Conservation (phyloP, 2,329 filamentous ascomycete genomes). For the Hymenoscyphus fraxineus region DNA sequence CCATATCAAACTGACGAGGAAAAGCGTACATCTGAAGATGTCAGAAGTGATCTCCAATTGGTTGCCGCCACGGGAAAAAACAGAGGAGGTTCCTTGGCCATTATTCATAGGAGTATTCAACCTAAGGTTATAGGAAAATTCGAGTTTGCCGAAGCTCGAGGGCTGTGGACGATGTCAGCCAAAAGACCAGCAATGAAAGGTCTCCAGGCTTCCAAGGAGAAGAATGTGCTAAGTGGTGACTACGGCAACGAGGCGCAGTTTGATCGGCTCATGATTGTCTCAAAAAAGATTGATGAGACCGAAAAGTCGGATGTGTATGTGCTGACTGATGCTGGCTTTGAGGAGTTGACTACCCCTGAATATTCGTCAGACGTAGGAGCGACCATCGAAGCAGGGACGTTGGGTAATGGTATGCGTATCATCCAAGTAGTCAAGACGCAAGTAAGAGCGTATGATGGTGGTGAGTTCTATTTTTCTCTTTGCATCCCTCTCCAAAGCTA, state of each 20-base stretch:
- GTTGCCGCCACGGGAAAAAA: slow-evolving; percentile 61
- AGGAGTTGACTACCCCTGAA: slow-evolving; percentile 76
- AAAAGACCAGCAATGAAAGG: slow-evolving; percentile 64
- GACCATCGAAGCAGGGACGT: slow-evolving; percentile 79
- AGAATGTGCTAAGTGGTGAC: slow-evolving; percentile 47
- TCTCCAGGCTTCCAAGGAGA: slow-evolving; percentile 44
- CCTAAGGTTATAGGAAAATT: slow-evolving; percentile 67
- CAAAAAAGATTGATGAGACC: slow-evolving; percentile 59
- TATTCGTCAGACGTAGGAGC: slow-evolving; percentile 81
- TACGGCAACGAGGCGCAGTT: slow-evolving; percentile 59
- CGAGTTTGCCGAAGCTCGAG: slow-evolving; percentile 67
- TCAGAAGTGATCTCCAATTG: slow-evolving; percentile 55
- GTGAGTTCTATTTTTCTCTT: slow-evolving; percentile 48
- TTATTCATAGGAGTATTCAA: slow-evolving; percentile 74
- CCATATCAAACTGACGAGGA: slow-evolving; percentile 45
- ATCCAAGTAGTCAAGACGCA: slow-evolving; percentile 86
- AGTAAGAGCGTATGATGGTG: slow-evolving; percentile 84
- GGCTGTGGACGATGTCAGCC: slow-evolving; percentile 76
- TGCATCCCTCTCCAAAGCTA: slow-evolving; percentile 2
- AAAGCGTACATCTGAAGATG: slow-evolving; percentile 42
- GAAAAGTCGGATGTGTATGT: slow-evolving; percentile 77
- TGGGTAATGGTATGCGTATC: slow-evolving; percentile 76
- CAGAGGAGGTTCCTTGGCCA: slow-evolving; percentile 65
- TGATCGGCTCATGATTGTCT: slow-evolving; percentile 79
- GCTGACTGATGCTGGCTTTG: slow-evolving; percentile 68